phyloP scores from a whole-genome alignment of 2,329 filamentous ascomycete genomes.

The Fusarium papillatum region DNA sequence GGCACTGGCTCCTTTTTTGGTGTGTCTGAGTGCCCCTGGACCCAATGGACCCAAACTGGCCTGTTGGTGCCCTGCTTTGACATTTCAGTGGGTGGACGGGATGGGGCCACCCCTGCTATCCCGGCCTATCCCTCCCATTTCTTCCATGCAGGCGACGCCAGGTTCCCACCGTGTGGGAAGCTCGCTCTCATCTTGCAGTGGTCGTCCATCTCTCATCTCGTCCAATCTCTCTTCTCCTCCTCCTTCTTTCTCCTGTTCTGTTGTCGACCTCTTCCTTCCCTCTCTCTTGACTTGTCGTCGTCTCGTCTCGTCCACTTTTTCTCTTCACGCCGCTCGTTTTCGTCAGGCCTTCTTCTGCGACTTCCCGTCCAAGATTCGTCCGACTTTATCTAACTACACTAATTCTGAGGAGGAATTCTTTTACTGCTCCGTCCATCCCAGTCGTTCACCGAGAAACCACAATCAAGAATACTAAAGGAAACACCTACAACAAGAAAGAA shows the following conservation, averaged over 20 bases:
- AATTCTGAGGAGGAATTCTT: conserved; percentile 41
- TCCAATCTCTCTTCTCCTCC: conserved; percentile 39
- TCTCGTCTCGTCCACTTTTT: conserved; percentile 48
- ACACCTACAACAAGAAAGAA: conserved; percentile 17
- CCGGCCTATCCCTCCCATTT: conserved; percentile 14
- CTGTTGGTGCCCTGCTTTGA: conserved; percentile 37
- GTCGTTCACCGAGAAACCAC: conserved; percentile 42
- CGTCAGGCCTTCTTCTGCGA: conserved; percentile 47
- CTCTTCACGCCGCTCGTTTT: conserved; percentile 56
- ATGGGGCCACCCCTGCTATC: conserved; percentile 26
- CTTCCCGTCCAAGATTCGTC: conserved; percentile 38
- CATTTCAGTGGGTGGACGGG: conserved; percentile 28
- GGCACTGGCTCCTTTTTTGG: conserved; percentile 33
- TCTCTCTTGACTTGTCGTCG: conserved; percentile 39
- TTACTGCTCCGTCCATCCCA: conserved; percentile 26
- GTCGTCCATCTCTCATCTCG: conserved; percentile 42
- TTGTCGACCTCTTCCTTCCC: conserved; percentile 42
- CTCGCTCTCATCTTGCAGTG: conserved; percentile 40
- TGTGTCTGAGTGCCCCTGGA: conserved; percentile 37
- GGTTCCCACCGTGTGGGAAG: conserved; percentile 40
- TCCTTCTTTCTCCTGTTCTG: conserved; percentile 39
- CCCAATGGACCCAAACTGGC: conserved; percentile 24
- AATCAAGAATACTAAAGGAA: conserved; percentile 22
- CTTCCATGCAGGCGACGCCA: conserved; percentile 34
- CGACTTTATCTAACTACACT: conserved; percentile 31